These are phyloP conservation scores for Cercospora sesami DNA, from an alignment of 2,329 filamentous ascomycete genomes.

Conservation along the genomic window DNA sequence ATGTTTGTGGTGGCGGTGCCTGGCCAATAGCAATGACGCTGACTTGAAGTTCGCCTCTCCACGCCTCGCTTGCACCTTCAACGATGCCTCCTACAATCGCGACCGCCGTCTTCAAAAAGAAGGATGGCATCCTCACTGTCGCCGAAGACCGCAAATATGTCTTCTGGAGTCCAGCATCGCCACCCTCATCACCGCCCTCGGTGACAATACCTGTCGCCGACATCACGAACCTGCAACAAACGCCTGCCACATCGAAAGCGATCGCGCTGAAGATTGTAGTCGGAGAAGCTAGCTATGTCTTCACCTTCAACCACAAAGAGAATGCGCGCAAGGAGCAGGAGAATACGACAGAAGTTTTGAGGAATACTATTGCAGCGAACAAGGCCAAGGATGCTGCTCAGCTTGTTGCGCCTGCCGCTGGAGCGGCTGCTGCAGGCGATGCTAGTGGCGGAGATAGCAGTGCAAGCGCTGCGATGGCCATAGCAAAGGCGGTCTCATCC, in stretches of 20 bases:
- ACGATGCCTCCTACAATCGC: slow-evolving; percentile 51
- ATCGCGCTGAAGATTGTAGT: slow-evolving; percentile 93
- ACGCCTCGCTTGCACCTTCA: slow-evolving; percentile 10
- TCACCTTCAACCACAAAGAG: slow-evolving; percentile 78
- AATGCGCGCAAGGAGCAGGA: slow-evolving; percentile 82
- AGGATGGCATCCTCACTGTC: slow-evolving; percentile 80
- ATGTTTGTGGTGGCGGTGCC: neutral
- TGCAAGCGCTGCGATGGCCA: slow-evolving; percentile 63
- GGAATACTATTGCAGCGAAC: slow-evolving; percentile 69
- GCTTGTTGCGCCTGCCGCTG: slow-evolving; percentile 37
- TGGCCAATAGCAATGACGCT: slow-evolving; percentile 8
- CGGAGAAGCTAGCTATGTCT: slow-evolving; percentile 74
- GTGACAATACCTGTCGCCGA: slow-evolving; percentile 70
- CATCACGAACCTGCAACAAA: slow-evolving; percentile 94
- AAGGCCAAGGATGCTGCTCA: slow-evolving; percentile 54
- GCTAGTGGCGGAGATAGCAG: slow-evolving; percentile 27
- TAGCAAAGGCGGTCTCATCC: slow-evolving; percentile 68
- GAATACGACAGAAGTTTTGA: slow-evolving; percentile 77
- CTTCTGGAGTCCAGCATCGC: slow-evolving; percentile 74
- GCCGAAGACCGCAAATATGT: slow-evolving; percentile 71
- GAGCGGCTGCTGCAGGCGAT: slow-evolving; percentile 13
- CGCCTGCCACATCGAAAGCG: slow-evolving; percentile 80
- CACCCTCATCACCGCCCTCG: slow-evolving; percentile 60
- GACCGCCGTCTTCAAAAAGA: slow-evolving; percentile 86
- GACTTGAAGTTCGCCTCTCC: slow-evolving; percentile 14